Base-by-base conservation (phyloP, 176 grass and related monocot genomes). In the Zoysia japonica region DNA sequence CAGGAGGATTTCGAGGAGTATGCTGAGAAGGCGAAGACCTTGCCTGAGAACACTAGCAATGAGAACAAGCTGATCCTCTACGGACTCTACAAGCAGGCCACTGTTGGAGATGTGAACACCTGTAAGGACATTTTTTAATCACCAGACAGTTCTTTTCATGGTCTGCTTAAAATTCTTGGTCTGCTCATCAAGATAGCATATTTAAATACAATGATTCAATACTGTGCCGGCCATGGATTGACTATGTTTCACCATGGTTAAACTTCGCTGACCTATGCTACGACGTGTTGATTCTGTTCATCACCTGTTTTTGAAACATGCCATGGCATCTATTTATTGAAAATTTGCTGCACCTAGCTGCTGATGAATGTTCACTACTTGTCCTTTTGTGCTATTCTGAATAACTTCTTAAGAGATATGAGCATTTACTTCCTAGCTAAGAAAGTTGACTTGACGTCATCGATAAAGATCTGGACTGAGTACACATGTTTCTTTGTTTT, bases 71-170 rank as follows among this genome's bases (percentile, higher is more conserved):
- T 94, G 62, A 90, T 87, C 46, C 77, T 97, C 14, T 97, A 97
- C 28, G 89, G 87, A 47, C 95, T 98, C 72, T 94, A 59, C 72
- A 92, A 97, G 77, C 91, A 94, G 81, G 89, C 92, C 61, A 98
- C 92, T 53, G 75, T 83, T 81, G 91, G 94, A 41, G 17, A 77
- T 73, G 88, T 90, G 44, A 84, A 75, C 72, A 94, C 83, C 46
- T 16, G 91, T 94, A 94, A 72, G 89, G 64, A 76, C 61, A 61
- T 61, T 38, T 63, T 42, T 61, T 61, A 36, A 45, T 44, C 37
- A 6, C 65, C 54, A 28, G 50, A 11, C n/a, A 70, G 35, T 56
- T 15, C 2, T 78, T 69, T 78, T 48, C 64, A 15, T 7, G 38
- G 36, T 2, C 11, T 39, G 14, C 3, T 55, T 8, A 35, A 45